These are phyloP conservation scores for Radiomyces spectabilis DNA, from an alignment of 192 early-diverging fungal species.

Conservation along the genomic window DNA sequence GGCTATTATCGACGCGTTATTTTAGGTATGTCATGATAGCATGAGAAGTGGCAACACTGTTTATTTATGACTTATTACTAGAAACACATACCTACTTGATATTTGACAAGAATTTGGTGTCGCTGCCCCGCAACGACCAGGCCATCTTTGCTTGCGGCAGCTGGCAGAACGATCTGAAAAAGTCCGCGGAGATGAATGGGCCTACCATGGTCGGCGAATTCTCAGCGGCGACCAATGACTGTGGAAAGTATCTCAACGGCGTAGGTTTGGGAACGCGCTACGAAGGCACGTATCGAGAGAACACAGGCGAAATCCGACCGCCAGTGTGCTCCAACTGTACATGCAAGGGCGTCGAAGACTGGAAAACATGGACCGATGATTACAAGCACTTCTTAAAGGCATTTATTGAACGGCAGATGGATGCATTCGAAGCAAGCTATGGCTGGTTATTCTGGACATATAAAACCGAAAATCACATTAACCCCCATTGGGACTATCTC, in stretches of 20 bases:
- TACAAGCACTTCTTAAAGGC: constrained; percentile 38
- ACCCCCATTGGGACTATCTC: constrained; percentile 68
- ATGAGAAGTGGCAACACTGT: not conserved
- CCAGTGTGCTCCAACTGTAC: constrained; percentile 43
- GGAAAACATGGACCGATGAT: constrained; percentile 30
- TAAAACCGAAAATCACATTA: constrained; percentile 50
- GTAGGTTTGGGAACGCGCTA: constrained; percentile 49
- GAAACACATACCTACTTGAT: constrained; percentile 44
- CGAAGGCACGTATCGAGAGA: constrained; percentile 48
- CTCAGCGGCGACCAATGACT: constrained; percentile 63
- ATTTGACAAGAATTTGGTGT: constrained; percentile 34
- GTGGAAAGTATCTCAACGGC: constrained; percentile 67
- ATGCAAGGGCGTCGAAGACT: constrained; percentile 42
- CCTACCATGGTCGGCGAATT: constrained; percentile 70
- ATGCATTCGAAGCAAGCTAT: constrained; percentile 49
- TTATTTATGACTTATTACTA: constrained; percentile 3
- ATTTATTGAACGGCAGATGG: constrained; percentile 52
- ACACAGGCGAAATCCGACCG: not conserved
- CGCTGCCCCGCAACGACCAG: constrained; percentile 12
- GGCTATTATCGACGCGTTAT: constrained; percentile 28
- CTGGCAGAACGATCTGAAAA: constrained; percentile 15
- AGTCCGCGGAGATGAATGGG: constrained; percentile 32
- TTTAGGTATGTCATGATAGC: constrained; percentile 28
- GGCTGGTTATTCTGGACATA: constrained; percentile 75
- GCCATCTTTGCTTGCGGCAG: constrained; percentile 15